phyloP scores from a whole-genome alignment of 495 filamentous ascomycete genomes.

The Venustampulla echinocandica region DNA sequence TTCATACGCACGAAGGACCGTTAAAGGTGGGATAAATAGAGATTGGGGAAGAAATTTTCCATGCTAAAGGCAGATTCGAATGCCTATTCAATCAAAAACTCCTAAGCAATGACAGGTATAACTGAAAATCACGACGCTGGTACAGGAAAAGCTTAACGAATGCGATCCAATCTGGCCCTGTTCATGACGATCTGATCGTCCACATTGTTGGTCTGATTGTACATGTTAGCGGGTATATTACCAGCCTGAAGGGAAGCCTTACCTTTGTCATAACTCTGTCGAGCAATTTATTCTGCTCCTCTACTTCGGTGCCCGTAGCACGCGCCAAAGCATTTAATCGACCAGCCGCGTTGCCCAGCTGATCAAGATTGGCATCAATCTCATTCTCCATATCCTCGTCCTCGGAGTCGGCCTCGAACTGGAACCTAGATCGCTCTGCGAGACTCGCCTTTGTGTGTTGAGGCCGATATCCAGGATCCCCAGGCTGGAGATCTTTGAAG shows the following conservation, averaged over 20 bases:
- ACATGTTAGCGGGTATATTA: conserved; percentile 19
- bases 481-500: conserved; percentile 40
- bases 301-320: conserved; percentile 64
- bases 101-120: conserved; percentile 6
- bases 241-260: conserved; percentile 23
- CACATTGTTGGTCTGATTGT: conserved; percentile 50
- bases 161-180: conserved; percentile 54
- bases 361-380: conserved; percentile 58
- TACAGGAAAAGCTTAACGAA: conserved; percentile 31
- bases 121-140: neutral
- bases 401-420: conserved; percentile 69
- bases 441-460: conserved; percentile 39
- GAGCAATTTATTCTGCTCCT: conserved; percentile 65
- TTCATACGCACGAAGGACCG: too few species aligned
- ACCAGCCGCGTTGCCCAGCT: conserved; percentile 49
- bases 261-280: conserved; percentile 46
- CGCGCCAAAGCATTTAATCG: conserved; percentile 58
- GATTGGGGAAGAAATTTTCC: too few species aligned
- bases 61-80: too few species aligned
- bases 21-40: too few species aligned
- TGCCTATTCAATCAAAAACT: conserved; percentile 4
- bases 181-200: conserved; percentile 67
- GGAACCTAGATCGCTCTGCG: conserved; percentile 64
- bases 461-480: conserved; percentile 15
- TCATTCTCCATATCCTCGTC: conserved; percentile 70